Evolutionary conservation across 257 asterid genomes (phyloP).

Genomic region (Nemophila menziesii): DNA sequence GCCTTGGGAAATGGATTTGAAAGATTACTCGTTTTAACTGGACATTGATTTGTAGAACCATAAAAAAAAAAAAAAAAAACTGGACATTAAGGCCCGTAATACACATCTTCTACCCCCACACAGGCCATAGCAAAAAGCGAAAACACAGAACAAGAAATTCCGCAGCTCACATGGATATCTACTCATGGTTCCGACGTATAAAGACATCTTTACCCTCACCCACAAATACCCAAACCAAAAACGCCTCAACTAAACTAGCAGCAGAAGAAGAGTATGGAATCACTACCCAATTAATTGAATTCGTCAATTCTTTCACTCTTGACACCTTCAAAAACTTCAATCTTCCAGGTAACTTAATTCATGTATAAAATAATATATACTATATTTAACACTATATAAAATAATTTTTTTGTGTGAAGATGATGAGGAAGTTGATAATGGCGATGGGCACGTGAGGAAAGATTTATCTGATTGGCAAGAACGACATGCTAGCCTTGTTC

Average conservation of each 20-base stretch:
- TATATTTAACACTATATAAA: slow-evolving; percentile 7
- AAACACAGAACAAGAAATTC: too few relatives aligned
- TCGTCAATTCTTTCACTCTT: slow-evolving; percentile 49
- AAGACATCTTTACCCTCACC: slow-evolving; percentile 21
- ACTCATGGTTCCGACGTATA: slow-evolving; percentile 63
- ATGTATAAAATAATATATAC: too few relatives aligned
- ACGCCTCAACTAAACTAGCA: slow-evolving; percentile 3
- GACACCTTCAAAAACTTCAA: slow-evolving; percentile 64
- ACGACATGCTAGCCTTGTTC: slow-evolving; percentile 68
- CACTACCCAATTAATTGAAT: slow-evolving; percentile 47
- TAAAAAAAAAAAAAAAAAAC: too few relatives aligned
- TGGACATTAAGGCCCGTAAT: too few relatives aligned
- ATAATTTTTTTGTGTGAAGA: slow-evolving; percentile 18
- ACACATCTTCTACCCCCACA: too few relatives aligned
- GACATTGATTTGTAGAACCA: too few relatives aligned
- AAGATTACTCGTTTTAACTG: too few relatives aligned
- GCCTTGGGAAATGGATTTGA: too few relatives aligned
- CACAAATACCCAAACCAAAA: slow-evolving; percentile 1
- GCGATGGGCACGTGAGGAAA: slow-evolving; percentile 24
- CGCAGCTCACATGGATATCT: slow-evolving; percentile 35
- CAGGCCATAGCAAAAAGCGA: too few relatives aligned
- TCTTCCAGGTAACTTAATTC: slow-evolving; percentile 33
- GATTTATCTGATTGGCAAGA: slow-evolving; percentile 95
- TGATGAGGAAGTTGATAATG: slow-evolving; percentile 31
- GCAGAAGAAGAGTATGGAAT: slow-evolving; percentile 49